Conservation (phyloP, 148 eudicot genomes). For the Spergularia bocconei region DNA sequence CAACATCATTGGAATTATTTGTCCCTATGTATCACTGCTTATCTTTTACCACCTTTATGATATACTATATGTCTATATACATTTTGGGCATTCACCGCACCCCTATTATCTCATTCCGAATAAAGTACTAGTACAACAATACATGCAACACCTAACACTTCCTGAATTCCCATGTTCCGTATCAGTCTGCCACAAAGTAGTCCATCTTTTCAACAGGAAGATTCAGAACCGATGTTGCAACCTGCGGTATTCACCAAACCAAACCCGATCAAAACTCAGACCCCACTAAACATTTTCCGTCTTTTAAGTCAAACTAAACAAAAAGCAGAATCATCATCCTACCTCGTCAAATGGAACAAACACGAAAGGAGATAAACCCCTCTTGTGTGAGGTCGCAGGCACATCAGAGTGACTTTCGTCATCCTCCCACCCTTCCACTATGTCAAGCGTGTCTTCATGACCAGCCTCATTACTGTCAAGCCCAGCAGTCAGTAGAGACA, state of each 20-base stretch:
- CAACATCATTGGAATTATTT: neutral
- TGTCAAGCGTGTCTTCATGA: constrained; percentile 68
- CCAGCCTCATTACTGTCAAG: constrained; percentile 61
- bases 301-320: neutral
- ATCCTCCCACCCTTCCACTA: constrained; percentile 89
- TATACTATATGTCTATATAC: constrained; percentile 18
- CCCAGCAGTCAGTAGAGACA: constrained; percentile 81
- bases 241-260: constrained; percentile 42
- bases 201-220: constrained; percentile 91
- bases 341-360: constrained; percentile 96
- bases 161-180: neutral
- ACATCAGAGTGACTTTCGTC: constrained; percentile 95
- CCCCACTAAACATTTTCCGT: neutral
- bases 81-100: neutral
- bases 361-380: constrained; percentile 86
- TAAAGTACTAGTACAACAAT: neutral
- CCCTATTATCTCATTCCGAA: neutral
- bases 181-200: constrained; percentile 77
- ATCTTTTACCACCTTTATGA: neutral
- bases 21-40: neutral
- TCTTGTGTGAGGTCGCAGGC: constrained; percentile 80
- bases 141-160: constrained; percentile 7
- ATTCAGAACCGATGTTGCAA: constrained; percentile 77
- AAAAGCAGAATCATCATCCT: neutral
- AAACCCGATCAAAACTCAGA: neutral